Percentiles rank a stretch among this genome's conserved stretches.
Conservation (phyloP, 305 asterid species). For the Petunia hybrid region DNA sequence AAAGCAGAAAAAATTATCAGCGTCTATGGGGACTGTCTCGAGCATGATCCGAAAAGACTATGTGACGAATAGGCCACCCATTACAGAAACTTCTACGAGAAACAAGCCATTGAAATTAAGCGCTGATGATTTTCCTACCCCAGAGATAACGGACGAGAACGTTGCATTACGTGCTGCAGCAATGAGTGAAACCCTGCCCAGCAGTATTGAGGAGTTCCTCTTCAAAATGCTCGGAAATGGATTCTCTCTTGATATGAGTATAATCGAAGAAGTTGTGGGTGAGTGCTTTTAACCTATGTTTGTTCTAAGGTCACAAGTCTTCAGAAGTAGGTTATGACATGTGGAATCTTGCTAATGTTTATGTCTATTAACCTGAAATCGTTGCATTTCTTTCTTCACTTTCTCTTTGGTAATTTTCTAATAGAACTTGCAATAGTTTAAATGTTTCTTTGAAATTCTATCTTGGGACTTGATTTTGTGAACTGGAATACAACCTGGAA, state of each 20-base stretch:
- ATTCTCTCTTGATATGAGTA: conserved; percentile 63
- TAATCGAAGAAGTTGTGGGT: conserved; percentile 78
- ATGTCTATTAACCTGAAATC: conserved; percentile 28
- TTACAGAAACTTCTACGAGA: conserved; percentile 44
- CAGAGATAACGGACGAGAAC: conserved; percentile 68
- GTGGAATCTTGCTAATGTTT: neutral
- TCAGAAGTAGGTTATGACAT: neutral
- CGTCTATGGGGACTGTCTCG: conserved; percentile 73
- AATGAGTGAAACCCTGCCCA: conserved; percentile 49
- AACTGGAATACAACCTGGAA: conserved; percentile 10
- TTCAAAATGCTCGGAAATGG: conserved; percentile 81
- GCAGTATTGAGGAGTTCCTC: conserved; percentile 66
- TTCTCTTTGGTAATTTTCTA: neutral
- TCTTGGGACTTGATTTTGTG: conserved; percentile 22
- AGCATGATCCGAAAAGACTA: conserved; percentile 68
- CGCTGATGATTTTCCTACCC: conserved; percentile 54
- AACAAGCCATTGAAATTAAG: conserved; percentile 63
- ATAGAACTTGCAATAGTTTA: conserved; percentile 20
- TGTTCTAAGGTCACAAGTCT: neutral
- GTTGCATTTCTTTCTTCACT: conserved; percentile 12
- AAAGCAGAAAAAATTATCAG: conserved; percentile 60
- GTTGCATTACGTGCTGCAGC: conserved; percentile 37
- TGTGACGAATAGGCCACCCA: conserved; percentile 45
- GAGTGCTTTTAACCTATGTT: conserved; percentile 36
- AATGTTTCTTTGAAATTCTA: conserved; percentile 16